Conservation (phyloP, 2,329 filamentous ascomycete genomes). For the Ophiobolus disseminans region DNA sequence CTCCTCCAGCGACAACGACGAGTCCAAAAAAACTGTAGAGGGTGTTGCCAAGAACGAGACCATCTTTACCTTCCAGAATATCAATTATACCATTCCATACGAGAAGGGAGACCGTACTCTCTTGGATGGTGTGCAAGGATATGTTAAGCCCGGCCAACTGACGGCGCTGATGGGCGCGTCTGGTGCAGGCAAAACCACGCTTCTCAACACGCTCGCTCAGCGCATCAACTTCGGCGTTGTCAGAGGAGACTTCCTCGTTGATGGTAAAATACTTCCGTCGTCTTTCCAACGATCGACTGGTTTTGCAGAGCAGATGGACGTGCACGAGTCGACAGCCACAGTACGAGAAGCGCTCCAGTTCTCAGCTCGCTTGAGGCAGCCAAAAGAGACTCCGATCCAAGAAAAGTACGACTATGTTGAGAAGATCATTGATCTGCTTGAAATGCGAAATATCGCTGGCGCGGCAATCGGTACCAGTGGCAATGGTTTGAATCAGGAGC, state of each 20-base stretch:
- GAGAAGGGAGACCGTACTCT: conserved; percentile 55
- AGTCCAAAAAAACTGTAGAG: conserved; percentile 44
- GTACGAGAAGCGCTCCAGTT: conserved; percentile 71
- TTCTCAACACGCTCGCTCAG: conserved; percentile 49
- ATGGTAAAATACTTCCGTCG: conserved; percentile 57
- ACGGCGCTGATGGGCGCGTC: conserved; percentile 79
- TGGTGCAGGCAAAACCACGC: conserved; percentile 54
- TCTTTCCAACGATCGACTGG: conserved; percentile 82
- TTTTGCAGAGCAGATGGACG: conserved; percentile 72
- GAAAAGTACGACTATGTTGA: conserved; percentile 73
- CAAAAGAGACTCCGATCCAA: conserved; percentile 61
- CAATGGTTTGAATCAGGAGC: conserved; percentile 63
- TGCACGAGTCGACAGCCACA: conserved; percentile 68
- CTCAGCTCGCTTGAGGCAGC: conserved; percentile 68
- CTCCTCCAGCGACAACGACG: conserved; percentile 32
- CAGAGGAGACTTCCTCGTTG: conserved; percentile 54
- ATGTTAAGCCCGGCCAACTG: conserved; percentile 89
- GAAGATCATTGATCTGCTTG: conserved; percentile 67
- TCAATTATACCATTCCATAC: conserved; percentile 75
- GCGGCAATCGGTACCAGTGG: conserved; percentile 67
- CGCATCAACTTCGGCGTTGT: conserved; percentile 56
- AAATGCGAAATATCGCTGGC: conserved; percentile 70
- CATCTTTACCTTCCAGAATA: conserved; percentile 79
- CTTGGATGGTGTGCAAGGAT: conserved; percentile 72
- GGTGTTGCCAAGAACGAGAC: conserved; percentile 67